Evolutionary conservation across 1,139 yeast genomes (phyloP).

Genomic region (Tardiomyces depauwii): DNA sequence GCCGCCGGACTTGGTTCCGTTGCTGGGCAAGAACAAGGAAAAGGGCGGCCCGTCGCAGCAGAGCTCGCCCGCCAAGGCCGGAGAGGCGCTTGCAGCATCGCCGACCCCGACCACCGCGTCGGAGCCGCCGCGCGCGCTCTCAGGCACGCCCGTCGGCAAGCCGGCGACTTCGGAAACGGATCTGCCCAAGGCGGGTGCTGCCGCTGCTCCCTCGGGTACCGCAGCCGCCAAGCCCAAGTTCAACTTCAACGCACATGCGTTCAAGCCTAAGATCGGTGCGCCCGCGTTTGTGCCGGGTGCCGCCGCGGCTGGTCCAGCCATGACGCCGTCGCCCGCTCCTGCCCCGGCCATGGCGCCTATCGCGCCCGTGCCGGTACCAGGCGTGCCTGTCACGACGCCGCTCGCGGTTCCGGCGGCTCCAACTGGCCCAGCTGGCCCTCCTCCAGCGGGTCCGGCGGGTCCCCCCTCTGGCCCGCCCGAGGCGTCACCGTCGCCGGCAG

Average conservation of each 20-base stretch:
- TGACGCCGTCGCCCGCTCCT: slow-evolving; percentile 9
- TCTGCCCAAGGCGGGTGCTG: slow-evolving; percentile 5
- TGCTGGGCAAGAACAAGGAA: slow-evolving; percentile 59
- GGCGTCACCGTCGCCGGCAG: slow-evolving; percentile 8
- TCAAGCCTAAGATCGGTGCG: slow-evolving; percentile 63
- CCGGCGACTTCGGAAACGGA: slow-evolving; percentile 7
- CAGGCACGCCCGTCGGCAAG: slow-evolving; percentile 10
- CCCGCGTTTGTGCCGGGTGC: slow-evolving; percentile 51
- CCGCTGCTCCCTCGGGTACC: slow-evolving; percentile 3
- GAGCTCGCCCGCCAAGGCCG: slow-evolving; percentile 7
- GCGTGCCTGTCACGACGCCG: background rate
- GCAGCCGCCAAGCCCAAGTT: slow-evolving; percentile 19
- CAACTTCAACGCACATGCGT: slow-evolving; percentile 48
- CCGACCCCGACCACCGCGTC: slow-evolving; percentile 3
- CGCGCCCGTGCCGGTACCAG: slow-evolving; percentile 5
- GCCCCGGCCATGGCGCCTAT: slow-evolving; percentile 10
- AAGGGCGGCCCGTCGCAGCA: slow-evolving; percentile 47
- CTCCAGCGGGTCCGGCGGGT: too few species aligned
- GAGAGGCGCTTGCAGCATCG: slow-evolving; percentile 6
- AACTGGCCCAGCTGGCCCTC: background rate
- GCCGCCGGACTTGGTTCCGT: slow-evolving; percentile 69
- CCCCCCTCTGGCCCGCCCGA: slow-evolving; percentile 1
- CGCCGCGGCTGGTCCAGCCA: slow-evolving; percentile 5
- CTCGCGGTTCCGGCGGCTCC: background rate
- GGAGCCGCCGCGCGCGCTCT: slow-evolving; percentile 4